These are phyloP conservation scores for Typha latifolia DNA, from an alignment of 176 grass and related monocot genomes.

Conservation along the genomic window DNA sequence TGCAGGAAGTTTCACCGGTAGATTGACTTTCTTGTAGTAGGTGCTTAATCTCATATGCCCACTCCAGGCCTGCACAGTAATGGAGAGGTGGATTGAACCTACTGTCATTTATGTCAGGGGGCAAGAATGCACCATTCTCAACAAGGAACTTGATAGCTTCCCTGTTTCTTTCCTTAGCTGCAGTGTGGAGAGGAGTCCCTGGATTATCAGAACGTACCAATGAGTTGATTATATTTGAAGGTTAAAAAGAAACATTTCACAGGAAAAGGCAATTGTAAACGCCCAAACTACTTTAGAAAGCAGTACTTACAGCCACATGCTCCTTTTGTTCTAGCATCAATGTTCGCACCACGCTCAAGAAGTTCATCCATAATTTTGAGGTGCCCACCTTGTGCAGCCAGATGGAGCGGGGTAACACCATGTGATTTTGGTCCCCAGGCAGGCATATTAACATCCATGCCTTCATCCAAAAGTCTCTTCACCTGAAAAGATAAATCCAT, in stretches of 20 bases:
- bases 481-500: conserved; percentile 35
- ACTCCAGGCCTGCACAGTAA: conserved; percentile 90
- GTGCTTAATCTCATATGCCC: conserved; percentile 93
- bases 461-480: conserved; percentile 58
- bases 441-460: conserved; percentile 68
- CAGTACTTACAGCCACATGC: conserved; percentile 87
- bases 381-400: conserved; percentile 90
- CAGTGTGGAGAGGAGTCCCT: conserved; percentile 95
- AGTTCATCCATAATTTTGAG: conserved; percentile 89
- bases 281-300: neutral
- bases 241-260: neutral
- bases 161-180: conserved; percentile 95
- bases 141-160: conserved; percentile 68
- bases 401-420: conserved; percentile 72
- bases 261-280: neutral
- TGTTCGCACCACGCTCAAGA: conserved; percentile 85
- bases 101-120: conserved; percentile 81
- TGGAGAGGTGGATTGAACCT: conserved; percentile 96
- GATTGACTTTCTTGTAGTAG: conserved; percentile 40
- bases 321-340: conserved; percentile 91
- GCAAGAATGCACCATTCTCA: conserved; percentile 89
- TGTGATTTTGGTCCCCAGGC: conserved; percentile 74
- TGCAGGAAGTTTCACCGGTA: conserved; percentile 21
- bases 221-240: neutral
- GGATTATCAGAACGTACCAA: neutral